Evolutionary conservation across 108 stramenopile genomes (phyloP).

Genomic region (Poteriospumella lacustris): DNA sequence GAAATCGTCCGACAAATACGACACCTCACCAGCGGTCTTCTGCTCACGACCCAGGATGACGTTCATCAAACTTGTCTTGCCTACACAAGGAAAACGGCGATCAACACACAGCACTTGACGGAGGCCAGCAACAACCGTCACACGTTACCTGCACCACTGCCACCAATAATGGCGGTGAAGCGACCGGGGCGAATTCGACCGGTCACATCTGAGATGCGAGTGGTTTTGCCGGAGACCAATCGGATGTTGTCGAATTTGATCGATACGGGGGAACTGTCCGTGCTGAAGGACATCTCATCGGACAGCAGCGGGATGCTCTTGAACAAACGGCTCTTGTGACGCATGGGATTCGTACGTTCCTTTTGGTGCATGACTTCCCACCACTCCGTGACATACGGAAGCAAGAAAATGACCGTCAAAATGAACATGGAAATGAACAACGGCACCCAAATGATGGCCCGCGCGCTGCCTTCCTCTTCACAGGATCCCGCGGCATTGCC

Average conservation of each 20-base stretch:
- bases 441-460: neutral
- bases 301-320: neutral
- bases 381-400: too few relatives aligned
- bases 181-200: neutral
- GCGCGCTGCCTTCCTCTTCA: neutral
- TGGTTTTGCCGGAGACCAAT: neutral
- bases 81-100: neutral
- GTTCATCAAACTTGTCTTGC: conserved; percentile 15
- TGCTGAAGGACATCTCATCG: neutral
- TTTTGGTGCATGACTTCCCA: neutral
- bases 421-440: neutral
- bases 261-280: neutral
- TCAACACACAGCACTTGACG: neutral
- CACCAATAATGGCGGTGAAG: conserved; percentile 8
- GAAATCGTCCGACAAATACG: neutral
- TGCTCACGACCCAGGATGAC: neutral
- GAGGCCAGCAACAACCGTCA: neutral
- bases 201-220: neutral
- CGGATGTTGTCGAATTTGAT: neutral
- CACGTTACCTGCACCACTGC: neutral
- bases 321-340: too few relatives aligned
- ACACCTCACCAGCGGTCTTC: neutral
- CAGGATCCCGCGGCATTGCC: neutral
- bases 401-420: neutral
- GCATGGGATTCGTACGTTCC: neutral